Evolutionary conservation across 148 eudicot species (phyloP), one percentile per base, ranked within the genome.

Genomic region (Spergularia bocconei): DNA sequence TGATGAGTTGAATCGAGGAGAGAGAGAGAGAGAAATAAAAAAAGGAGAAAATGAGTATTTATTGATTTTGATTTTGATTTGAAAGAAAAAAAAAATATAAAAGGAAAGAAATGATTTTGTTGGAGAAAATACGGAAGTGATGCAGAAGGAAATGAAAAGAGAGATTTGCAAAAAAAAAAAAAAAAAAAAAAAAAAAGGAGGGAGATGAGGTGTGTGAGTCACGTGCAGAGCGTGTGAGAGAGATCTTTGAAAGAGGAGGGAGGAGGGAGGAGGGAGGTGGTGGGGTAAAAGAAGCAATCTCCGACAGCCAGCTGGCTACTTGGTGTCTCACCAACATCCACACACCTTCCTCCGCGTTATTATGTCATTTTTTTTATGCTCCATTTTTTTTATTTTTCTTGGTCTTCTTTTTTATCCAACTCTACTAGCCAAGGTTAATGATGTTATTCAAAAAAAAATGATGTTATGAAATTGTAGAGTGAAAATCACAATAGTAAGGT

Each of bases 271-370:
- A 56, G 68, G 8, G 68, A 52, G 19, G 36, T 29, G 36, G 36
- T 29, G 73, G 29, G 47, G 13, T 2, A 47, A 65, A 29, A 68
- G 71, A 53, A 29, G 57, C 70, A 66, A 76, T 78, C 78, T 81
- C 86, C 77, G 84, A 84, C 81, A 71, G 81, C 82, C 86, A 84
- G 86, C 82, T 81, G 84, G 86, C 84, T 41, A 72, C 71, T 58
- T 78, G 86, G 86, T 84, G 86, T 80, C 86, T 80, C 77, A 80
- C 82, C 86, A 78, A 75, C 80, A 80, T 80, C 84, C 84, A 80
- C 79, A 74, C 81, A 73, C 74, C 79, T 84, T 78, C 80, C 33
- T 63, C 63, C 80, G 81, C 86, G 81, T 80, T 54, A 69, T 29
- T 29, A 29, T 29, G 1, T 29, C 36, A 76, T 61, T 50, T 75